Evolutionary conservation across 2,329 filamentous ascomycete genomes (phyloP).

Genomic region (Paraconiothyrium brasiliense): DNA sequence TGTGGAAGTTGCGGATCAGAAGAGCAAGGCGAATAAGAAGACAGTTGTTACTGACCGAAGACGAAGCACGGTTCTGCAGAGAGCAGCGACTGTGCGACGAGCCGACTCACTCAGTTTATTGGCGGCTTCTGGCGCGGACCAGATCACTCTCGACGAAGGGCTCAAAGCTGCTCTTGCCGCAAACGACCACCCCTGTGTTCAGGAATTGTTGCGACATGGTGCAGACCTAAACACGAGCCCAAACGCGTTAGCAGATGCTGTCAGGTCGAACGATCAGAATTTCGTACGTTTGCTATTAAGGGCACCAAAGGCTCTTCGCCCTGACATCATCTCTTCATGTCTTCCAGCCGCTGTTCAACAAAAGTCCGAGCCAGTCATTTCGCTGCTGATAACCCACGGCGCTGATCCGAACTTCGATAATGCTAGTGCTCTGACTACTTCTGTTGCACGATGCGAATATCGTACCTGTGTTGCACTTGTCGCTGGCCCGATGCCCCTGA

Average conservation of each 20-base stretch:
- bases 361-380: slow-evolving; percentile 38
- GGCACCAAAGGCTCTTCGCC: slow-evolving; percentile 42
- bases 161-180: slow-evolving; percentile 43
- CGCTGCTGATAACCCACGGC: slow-evolving; percentile 44
- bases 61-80: slow-evolving; percentile 48
- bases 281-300: slow-evolving; percentile 41
- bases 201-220: slow-evolving; percentile 46
- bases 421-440: slow-evolving; percentile 42
- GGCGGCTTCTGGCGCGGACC: slow-evolving; percentile 46
- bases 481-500: slow-evolving; percentile 37
- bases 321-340: slow-evolving; percentile 45
- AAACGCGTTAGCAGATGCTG: slow-evolving; percentile 41
- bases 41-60: slow-evolving; percentile 34
- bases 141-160: slow-evolving; percentile 45
- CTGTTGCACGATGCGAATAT: slow-evolving; percentile 43
- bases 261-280: slow-evolving; percentile 42
- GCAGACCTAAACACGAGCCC: slow-evolving; percentile 45
- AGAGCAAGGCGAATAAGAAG: slow-evolving; percentile 31
- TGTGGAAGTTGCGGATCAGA: slow-evolving; percentile 32
- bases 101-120: slow-evolving; percentile 43
- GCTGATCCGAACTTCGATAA: slow-evolving; percentile 49
- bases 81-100: slow-evolving; percentile 42
- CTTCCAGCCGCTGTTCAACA: slow-evolving; percentile 44
- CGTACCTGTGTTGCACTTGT: slow-evolving; percentile 39
- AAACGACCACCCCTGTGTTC: slow-evolving; percentile 44